phyloP scores from a whole-genome alignment of 2,329 filamentous ascomycete species.

The Fusarium cyanostomum region DNA sequence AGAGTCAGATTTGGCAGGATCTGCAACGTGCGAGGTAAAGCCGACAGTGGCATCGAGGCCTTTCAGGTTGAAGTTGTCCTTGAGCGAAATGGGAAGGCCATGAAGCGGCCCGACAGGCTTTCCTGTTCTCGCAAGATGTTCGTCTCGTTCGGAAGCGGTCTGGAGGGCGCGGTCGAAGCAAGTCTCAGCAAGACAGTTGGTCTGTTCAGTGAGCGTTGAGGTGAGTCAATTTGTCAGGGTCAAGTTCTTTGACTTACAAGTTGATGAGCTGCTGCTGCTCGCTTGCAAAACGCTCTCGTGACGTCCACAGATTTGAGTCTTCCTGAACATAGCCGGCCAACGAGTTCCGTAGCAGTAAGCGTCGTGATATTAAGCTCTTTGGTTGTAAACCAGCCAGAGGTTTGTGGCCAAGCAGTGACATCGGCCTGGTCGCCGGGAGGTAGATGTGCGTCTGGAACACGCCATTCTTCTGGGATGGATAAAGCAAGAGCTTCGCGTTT shows the following conservation, averaged over 20 bases:
- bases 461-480: slow-evolving; percentile 67
- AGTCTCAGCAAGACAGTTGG: slow-evolving; percentile 63
- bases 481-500: slow-evolving; percentile 34
- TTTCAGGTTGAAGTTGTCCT: slow-evolving; percentile 74
- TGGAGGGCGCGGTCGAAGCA: slow-evolving; percentile 63
- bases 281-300: slow-evolving; percentile 63
- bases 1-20: slow-evolving; percentile 60
- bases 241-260: slow-evolving; percentile 4
- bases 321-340: slow-evolving; percentile 45
- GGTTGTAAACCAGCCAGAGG: slow-evolving; percentile 67
- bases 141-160: slow-evolving; percentile 60
- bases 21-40: slow-evolving; percentile 68
- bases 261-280: slow-evolving; percentile 66
- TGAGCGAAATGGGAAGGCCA: slow-evolving; percentile 71
- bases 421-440: slow-evolving; percentile 60
- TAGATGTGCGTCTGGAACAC: slow-evolving; percentile 61
- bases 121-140: slow-evolving; percentile 57
- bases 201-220: slow-evolving; percentile 39
- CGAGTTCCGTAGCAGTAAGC: slow-evolving; percentile 53
- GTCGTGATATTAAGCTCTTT: slow-evolving; percentile 59
- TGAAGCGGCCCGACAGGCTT: slow-evolving; percentile 70
- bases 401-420: slow-evolving; percentile 64
- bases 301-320: slow-evolving; percentile 53
- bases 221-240: accelerated
- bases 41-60: slow-evolving; percentile 71